Conservation (phyloP, 345 rosid genomes). For the Eucalyptus marginata region DNA sequence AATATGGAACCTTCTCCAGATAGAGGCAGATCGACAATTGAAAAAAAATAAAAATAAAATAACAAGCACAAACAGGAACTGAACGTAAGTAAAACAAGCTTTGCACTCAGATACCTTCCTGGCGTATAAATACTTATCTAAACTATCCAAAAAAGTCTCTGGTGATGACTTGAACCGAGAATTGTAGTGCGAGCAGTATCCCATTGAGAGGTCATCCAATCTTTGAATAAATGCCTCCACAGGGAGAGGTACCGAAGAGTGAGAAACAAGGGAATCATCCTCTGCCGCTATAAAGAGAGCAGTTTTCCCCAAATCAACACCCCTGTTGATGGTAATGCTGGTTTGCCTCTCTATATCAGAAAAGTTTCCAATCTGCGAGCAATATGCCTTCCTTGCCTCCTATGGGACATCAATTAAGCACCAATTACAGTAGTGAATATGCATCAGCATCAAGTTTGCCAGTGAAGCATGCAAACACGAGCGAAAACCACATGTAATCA, state of each 20-base stretch:
- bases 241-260: conserved; percentile 56
- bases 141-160: conserved; percentile 29
- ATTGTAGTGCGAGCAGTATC: conserved; percentile 31
- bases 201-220: conserved; percentile 55
- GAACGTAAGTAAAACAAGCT: background rate
- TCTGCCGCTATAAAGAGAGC: conserved; percentile 59
- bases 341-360: conserved; percentile 40
- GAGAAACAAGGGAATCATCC: conserved; percentile 54
- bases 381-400: conserved; percentile 37
- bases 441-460: background rate
- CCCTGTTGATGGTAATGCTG: conserved; percentile 43
- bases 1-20: background rate
- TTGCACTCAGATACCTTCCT: conserved; percentile 26
- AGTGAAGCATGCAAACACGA: background rate
- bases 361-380: background rate
- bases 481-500: background rate
- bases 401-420: background rate
- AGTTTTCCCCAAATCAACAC: conserved; percentile 41
- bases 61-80: background rate
- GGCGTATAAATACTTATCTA: conserved; percentile 31
- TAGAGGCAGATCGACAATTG: background rate
- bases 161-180: conserved; percentile 19
- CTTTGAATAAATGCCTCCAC: conserved; percentile 40
- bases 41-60: background rate
- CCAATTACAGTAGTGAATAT: background rate